phyloP scores from a whole-genome alignment of 2,329 filamentous ascomycete genomes.

The Talaromyces funiculosus region DNA sequence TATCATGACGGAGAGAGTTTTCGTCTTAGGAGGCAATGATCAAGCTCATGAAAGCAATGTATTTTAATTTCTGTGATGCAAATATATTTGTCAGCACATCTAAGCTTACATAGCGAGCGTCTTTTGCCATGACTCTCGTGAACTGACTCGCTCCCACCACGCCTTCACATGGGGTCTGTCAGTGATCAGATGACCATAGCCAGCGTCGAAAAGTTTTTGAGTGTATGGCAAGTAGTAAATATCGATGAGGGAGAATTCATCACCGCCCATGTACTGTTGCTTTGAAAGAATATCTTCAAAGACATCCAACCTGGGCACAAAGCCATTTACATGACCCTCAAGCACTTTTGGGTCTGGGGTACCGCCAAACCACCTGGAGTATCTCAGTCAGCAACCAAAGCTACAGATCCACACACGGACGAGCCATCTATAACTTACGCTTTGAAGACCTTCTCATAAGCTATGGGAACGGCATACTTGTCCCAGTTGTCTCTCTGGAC shows the following conservation, averaged over 20 bases:
- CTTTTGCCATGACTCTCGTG: constrained; percentile 1
- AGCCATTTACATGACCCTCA: constrained; percentile 1
- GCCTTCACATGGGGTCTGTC: neutral
- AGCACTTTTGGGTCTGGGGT: constrained; percentile 5
- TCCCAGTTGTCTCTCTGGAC: constrained; percentile 19
- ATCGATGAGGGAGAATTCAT: constrained; percentile 15
- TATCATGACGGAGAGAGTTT: too few relatives aligned
- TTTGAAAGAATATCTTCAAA: constrained; percentile 19
- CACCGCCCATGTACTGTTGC: constrained; percentile 19
- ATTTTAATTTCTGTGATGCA: neutral
- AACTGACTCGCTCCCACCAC: constrained; percentile 6
- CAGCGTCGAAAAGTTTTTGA: neutral
- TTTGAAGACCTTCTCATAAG: constrained; percentile 24
- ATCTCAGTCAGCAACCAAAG: neutral
- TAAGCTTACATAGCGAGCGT: neutral
- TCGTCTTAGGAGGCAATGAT: neutral
- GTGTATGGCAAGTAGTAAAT: constrained; percentile 10
- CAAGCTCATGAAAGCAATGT: neutral
- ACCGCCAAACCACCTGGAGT: constrained; percentile 13
- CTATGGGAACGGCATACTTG: constrained; percentile 20
- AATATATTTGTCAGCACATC: neutral
- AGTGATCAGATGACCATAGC: neutral
- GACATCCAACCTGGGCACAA: constrained; percentile 15
- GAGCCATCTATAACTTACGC: neutral
- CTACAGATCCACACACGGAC: neutral